Conservation (phyloP, 2,329 filamentous ascomycete genomes). For the Trichoderma atrobrunneum region DNA sequence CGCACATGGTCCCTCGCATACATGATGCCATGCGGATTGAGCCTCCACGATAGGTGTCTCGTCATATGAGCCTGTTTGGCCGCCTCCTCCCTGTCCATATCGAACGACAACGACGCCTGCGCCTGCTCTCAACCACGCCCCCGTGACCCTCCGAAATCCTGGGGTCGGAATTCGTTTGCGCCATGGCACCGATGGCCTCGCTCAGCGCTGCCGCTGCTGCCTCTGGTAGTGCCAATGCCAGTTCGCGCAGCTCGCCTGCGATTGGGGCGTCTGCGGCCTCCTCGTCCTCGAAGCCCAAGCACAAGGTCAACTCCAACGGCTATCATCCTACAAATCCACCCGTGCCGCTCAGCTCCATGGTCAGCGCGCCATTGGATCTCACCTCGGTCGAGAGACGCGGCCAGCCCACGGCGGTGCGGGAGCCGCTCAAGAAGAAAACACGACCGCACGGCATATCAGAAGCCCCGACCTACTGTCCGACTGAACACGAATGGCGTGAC, state of each 20-base stretch:
- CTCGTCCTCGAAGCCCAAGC: constrained; percentile 46
- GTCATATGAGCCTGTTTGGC: constrained; percentile 16
- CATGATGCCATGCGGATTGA: constrained; percentile 26
- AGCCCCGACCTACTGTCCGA: constrained; percentile 86
- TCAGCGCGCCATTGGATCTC: constrained; percentile 69
- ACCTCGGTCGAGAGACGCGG: constrained; percentile 89
- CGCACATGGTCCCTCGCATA: constrained; percentile 8
- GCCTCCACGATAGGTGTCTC: constrained; percentile 21
- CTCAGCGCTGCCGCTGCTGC: constrained; percentile 36
- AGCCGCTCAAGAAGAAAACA: constrained; percentile 71
- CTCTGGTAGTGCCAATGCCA: constrained; percentile 46
- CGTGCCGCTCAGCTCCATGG: constrained; percentile 54
- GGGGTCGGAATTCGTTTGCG: constrained; percentile 21
- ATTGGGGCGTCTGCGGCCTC: constrained; percentile 36
- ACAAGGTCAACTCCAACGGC: constrained; percentile 53
- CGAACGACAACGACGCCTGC: constrained; percentile 4
- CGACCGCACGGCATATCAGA: constrained; percentile 83
- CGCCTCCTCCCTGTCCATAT: neutral
- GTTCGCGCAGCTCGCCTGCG: constrained; percentile 52
- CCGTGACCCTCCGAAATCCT: constrained; percentile 5
- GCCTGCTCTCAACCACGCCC: constrained; percentile 17
- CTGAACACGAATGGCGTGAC: constrained; percentile 90
- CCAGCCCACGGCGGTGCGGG: constrained; percentile 71
- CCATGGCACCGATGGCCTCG: constrained; percentile 42
- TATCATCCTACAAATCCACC: constrained; percentile 51